Evolutionary conservation across 1,139 yeast species (phyloP), one percentile per base, ranked within the genome.

Genomic region (Sugiyamaella novakii): DNA sequence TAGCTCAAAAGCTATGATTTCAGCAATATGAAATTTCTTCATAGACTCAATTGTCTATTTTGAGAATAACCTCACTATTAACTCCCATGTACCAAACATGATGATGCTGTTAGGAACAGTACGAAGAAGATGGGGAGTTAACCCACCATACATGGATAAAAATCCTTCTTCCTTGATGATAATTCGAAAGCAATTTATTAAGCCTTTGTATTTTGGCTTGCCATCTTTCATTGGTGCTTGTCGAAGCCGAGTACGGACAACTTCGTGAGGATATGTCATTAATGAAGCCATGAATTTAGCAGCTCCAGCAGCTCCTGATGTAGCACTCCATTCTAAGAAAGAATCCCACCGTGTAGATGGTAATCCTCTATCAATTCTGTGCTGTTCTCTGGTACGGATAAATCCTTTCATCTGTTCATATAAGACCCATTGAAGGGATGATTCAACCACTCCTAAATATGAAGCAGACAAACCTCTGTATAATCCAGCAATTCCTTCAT

Each of bases 1-100:
- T 14, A 8, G 25, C 39, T 21, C 24, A 19, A 29, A 5, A 24
- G 22, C 12, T 25, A 38, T 22, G 8, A 8, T 38, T 10, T 27
- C 33, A 12, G 18, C 31, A 35, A 19, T 12, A 11, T 5, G 17
- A 18, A 15, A 30, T 30, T 12, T 22, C 25, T 22, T n/a, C 25
- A 15, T 33, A 4, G 12, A 34, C 25, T 21, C n/a, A 4, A 5
- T 8, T 4, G 12, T 18, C 24, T 24, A 36, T 43, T 43, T 49
- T 18, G 56, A 54, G 35, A 66, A 61, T 36, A 84, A 64, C 54
- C 85, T 78, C 37, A 92, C 89, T 44, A 94, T 87, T 41, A 94
- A 70, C 64, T 94, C 99, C 98, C 98, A 94, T 1, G 98, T 91
- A 31, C 99, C 98, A 74, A 94, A 94, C 98, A 94, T 92, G 57